Evolutionary conservation across 371 early-diverging fungal genomes (phyloP).

Genomic region (Phascolomyces articulosus): DNA sequence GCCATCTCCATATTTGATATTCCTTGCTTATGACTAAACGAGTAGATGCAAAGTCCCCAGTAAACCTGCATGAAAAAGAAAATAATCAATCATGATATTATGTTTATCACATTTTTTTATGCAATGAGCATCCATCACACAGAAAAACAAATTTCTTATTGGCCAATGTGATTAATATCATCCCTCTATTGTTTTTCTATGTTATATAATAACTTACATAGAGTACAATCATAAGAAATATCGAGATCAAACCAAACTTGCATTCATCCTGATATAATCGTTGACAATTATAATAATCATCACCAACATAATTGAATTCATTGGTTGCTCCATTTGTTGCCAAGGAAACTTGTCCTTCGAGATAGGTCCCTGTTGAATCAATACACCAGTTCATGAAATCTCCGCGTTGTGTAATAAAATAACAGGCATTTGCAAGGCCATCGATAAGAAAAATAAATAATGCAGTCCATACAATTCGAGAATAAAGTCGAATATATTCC

Average conservation of each 20-base stretch:
- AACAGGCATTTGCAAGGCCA: constrained; percentile 29
- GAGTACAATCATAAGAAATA: constrained; percentile 34
- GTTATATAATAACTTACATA: constrained; percentile 37
- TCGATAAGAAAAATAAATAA: constrained; percentile 32
- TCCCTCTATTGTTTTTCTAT: neutral
- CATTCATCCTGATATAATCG: constrained; percentile 47
- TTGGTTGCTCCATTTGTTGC: constrained; percentile 1
- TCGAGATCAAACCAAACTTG: constrained; percentile 44
- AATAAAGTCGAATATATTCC: constrained; percentile 17
- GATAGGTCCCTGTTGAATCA: constrained; percentile 13
- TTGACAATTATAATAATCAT: constrained; percentile 48
- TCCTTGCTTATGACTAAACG: constrained; percentile 37
- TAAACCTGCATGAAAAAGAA: constrained; percentile 29
- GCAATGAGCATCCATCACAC: too few relatives aligned
- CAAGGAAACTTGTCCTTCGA: neutral
- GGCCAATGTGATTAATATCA: neutral
- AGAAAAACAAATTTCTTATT: too few relatives aligned
- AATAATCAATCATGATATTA: neutral
- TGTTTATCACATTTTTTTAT: neutral
- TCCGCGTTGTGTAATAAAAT: constrained; percentile 33
- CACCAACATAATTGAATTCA: constrained; percentile 16
- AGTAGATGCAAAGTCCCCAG: constrained; percentile 46
- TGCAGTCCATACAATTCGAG: constrained; percentile 23
- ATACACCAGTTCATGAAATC: constrained; percentile 36
- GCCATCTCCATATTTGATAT: neutral